Percentiles rank a stretch among this genome's conserved stretches.
Evolutionary conservation across 2,329 filamentous ascomycete species (phyloP).

Genomic region (Lojkania enalia): DNA sequence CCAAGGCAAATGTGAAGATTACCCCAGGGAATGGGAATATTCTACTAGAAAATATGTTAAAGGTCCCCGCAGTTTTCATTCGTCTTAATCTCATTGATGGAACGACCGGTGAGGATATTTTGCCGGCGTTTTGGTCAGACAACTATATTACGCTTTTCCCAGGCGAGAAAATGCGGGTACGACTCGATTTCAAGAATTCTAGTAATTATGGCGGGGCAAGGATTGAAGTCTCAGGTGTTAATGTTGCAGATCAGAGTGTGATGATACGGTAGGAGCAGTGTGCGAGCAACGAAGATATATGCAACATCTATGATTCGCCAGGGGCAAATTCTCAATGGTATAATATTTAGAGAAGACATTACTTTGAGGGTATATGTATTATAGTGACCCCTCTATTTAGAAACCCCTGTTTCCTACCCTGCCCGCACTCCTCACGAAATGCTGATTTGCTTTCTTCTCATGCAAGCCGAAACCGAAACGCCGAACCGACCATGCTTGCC

Average conservation of each 20-base stretch:
- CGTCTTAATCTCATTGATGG: constrained; percentile 55
- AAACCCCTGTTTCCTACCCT: too few relatives aligned
- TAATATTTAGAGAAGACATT: too few relatives aligned
- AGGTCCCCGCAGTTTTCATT: constrained; percentile 62
- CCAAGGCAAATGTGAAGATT: constrained; percentile 10
- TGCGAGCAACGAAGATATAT: too few relatives aligned
- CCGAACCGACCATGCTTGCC: too few relatives aligned
- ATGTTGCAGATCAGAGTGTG: constrained; percentile 5
- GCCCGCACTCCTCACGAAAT: too few relatives aligned
- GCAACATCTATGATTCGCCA: too few relatives aligned
- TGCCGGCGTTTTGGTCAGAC: constrained; percentile 62
- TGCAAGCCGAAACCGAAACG: too few relatives aligned
- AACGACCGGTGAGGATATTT: constrained; percentile 48
- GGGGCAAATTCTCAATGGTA: too few relatives aligned
- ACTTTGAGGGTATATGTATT: too few relatives aligned
- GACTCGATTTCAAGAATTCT: constrained; percentile 19
- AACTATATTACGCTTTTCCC: constrained; percentile 67
- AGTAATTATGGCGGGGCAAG: neutral
- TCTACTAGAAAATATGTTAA: constrained; percentile 56
- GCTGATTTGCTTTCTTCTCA: too few relatives aligned
- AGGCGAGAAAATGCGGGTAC: constrained; percentile 56
- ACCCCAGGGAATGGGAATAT: constrained; percentile 35
- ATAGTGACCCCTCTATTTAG: too few relatives aligned
- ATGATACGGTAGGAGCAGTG: too few relatives aligned
- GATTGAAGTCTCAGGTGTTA: constrained; percentile 8